Evolutionary conservation across 768 basidiomycete genomes (phyloP).

Genomic region (Calocera viscosa): DNA sequence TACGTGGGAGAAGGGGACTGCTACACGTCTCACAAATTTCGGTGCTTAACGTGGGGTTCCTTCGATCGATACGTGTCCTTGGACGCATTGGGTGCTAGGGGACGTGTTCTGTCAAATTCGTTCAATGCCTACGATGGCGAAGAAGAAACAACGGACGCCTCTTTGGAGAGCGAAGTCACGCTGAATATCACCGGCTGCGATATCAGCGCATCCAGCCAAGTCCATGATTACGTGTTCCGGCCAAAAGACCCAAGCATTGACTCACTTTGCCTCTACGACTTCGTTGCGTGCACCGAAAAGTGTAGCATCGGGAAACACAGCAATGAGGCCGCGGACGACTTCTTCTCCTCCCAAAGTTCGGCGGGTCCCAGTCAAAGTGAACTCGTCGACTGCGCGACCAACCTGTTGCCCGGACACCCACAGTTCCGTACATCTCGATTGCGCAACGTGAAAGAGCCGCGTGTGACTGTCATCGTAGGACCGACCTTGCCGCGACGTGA

Average conservation of each 20-base stretch:
- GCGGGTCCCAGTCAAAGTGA: too few relatives aligned
- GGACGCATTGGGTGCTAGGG: not conserved
- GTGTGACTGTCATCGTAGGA: conserved; percentile 26
- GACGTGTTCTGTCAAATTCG: not conserved
- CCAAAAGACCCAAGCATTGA: not conserved
- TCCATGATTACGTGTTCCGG: conserved; percentile 24
- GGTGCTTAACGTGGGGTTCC: conserved; percentile 8
- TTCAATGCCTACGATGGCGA: too few relatives aligned
- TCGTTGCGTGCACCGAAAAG: conserved; percentile 21
- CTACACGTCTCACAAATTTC: conserved; percentile 18
- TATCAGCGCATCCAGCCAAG: conserved; percentile 16
- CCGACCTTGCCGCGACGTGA: conserved; percentile 26
- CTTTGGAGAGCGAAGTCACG: too few relatives aligned
- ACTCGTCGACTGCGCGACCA: too few relatives aligned
- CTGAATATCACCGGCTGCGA: conserved; percentile 13
- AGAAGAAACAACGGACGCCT: too few relatives aligned
- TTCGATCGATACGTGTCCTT: not conserved
- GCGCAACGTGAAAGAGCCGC: conserved; percentile 19
- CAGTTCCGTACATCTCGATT: not conserved
- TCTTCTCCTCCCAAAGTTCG: too few relatives aligned
- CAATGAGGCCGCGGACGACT: too few relatives aligned
- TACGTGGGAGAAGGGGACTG: conserved; percentile 19
- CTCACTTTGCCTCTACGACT: conserved; percentile 25
- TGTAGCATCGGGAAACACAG: conserved; percentile 6
- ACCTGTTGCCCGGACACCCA: too few relatives aligned